A percentile compares a stretch with the other conserved stretches of the same genome.
Conservation (phyloP, 2,329 filamentous ascomycete species). For the Hymenoscyphus repandus region DNA sequence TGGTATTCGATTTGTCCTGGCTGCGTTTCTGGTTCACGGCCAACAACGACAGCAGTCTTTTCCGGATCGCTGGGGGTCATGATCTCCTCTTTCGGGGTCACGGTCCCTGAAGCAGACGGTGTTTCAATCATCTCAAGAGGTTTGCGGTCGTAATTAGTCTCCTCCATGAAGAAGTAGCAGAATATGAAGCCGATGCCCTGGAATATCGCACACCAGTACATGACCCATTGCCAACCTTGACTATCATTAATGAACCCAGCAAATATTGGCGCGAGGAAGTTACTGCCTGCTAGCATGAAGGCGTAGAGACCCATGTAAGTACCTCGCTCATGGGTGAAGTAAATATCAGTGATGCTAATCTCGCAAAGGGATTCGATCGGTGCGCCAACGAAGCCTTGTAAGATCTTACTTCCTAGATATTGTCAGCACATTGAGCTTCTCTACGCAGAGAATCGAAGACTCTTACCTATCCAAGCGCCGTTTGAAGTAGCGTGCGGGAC, state of each 20-base stretch:
- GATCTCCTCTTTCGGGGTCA: not conserved
- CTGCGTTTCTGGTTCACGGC: not conserved
- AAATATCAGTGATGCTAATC: slow-evolving; percentile 33
- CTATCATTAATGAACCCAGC: slow-evolving; percentile 45
- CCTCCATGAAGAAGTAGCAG: slow-evolving; percentile 55
- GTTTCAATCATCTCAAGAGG: not conserved
- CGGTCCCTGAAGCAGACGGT: not conserved
- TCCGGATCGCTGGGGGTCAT: not conserved
- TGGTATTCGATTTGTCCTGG: slow-evolving; percentile 10
- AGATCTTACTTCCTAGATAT: slow-evolving; percentile 20
- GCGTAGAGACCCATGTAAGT: slow-evolving; percentile 39
- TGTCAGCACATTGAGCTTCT: not conserved
- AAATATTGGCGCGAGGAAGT: slow-evolving; percentile 42
- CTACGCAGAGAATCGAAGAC: slow-evolving; percentile 6
- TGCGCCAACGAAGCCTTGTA: slow-evolving; percentile 25
- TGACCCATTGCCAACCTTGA: slow-evolving; percentile 26
- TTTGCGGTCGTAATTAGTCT: slow-evolving; percentile 42
- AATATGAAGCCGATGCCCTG: slow-evolving; percentile 42
- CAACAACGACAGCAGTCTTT: slow-evolving; percentile 7
- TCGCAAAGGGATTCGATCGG: slow-evolving; percentile 30
- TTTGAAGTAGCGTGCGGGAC: not conserved
- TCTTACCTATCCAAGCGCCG: slow-evolving; percentile 14
- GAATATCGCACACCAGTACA: slow-evolving; percentile 51
- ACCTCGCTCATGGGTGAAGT: slow-evolving; percentile 41
- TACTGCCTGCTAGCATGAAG: slow-evolving; percentile 39